Evolutionary conservation across 2,329 filamentous ascomycete genomes (phyloP), one percentile per base, ranked within the genome.

Genomic region (Penicillium polonicum): DNA sequence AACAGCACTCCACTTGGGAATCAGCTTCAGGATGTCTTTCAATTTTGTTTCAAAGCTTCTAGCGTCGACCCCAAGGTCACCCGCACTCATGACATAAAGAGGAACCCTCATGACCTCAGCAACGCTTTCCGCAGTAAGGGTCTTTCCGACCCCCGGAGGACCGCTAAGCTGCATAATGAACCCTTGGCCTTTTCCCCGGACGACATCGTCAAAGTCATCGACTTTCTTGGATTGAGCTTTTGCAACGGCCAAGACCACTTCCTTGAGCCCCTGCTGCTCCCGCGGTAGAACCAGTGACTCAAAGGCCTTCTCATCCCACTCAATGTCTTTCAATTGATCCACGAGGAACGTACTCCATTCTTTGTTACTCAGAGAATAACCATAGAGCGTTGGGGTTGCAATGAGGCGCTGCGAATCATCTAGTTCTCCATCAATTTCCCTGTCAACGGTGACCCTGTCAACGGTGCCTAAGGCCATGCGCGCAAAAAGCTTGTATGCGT

Each of bases 81-180:
- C 80, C 0, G 66, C 62, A 29, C 74, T 78, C 72, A 83, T 78
- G 51, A 76, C 72, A 63, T 79, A 83, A 0, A 84, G 70, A 2
- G 82, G 82, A 1, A 78, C 78, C 33, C 76, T 71, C 75, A 82
- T 80, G 50, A 78, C 70, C 57, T 83, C 81, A 1, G 82, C 80
- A 23, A 82, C 74, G 55, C 74, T 76, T 62, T 82, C 80, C 6
- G 78, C 79, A 4, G 80, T 82, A 25, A 81, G 65, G 0, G 82
- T 84, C 69, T 84, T 84, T 15, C 82, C 82, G 2, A 82, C 79
- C 3, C 82, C 82, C 0, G 82, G 81, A 0, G 78, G 78, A 2
- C 81, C 82, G 44, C 73, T 76, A 2, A 84, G 74, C 4, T 83
- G 73, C 55, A 83, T 72, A 54, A 83, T 81, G 52, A 83, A 76